Base-by-base conservation (phyloP, 2,329 filamentous ascomycete genomes). In the Orbilia brochopaga region DNA sequence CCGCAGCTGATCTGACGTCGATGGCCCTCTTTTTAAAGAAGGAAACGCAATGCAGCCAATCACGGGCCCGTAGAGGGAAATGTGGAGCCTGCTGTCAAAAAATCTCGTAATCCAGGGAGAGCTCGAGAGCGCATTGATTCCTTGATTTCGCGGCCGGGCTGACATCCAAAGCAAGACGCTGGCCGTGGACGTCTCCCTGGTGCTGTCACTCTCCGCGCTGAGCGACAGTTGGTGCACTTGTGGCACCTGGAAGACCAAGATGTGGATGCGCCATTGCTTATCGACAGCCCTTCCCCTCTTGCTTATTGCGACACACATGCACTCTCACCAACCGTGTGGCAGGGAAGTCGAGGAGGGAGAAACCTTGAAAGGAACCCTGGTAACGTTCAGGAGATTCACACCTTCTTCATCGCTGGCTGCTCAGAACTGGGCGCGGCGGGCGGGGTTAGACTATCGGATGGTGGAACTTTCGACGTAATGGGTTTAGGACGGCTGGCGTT, bases 1-100 rank as follows among this genome's bases (percentile, higher is more conserved):
- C 59, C 54, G 58, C 66, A 59, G 66, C 66, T 57, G 54, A 64
- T 54, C 15, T 48, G 44, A 48, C 44, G 63, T 70, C 53, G 59
- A 64, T 70, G 58, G 50, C 58, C 40, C 27, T 32, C 8, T n/a
- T 40, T 40, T 32, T 69, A 53, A 53, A 62, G 44, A 51, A 48
- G 4, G 11, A 32, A 32, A 32, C 8, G 17, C 30, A 60, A 27
- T 52, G 48, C 48, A 64, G 48, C 59, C 66, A 70, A 70, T 70
- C 59, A 69, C 37, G 44, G 23, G 32, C 23, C 4, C 17, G 15
- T 11, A 11, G 7, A 32, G n/a, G 37, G n/a, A 42, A 52, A 23
- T 58, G 65, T 70, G 54, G 66, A 70, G 23, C 37, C 59, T 17
- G 46, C 46, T 32, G 40, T 58, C 48, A 62, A 44, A 32, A 30